These are phyloP conservation scores for Pseudogymnoascus sp. DNA, from an alignment of 2,329 filamentous ascomycete species.

Conservation along the genomic window DNA sequence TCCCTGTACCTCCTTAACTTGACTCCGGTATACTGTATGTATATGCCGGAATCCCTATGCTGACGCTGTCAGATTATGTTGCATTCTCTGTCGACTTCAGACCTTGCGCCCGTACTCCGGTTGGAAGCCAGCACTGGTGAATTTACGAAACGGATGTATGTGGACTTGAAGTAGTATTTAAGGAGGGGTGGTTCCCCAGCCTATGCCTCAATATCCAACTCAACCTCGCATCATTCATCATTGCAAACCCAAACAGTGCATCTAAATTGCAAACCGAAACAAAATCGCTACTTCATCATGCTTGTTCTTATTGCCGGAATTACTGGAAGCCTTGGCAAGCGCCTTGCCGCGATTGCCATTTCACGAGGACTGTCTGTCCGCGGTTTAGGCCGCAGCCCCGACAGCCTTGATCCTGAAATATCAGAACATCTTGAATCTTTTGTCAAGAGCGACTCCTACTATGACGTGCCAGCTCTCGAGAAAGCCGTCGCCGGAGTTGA, in stretches of 20 bases:
- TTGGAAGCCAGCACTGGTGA: neutral
- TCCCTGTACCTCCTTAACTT: neutral
- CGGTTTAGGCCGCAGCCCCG: slow-evolving; percentile 26
- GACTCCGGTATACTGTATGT: neutral
- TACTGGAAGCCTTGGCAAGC: slow-evolving; percentile 30
- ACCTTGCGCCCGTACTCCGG: neutral
- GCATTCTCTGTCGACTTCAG: neutral
- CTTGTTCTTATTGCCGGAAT: slow-evolving; percentile 31
- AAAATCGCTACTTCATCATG: slow-evolving; percentile 19
- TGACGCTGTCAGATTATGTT: neutral
- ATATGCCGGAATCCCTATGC: neutral
- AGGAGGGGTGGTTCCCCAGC: neutral
- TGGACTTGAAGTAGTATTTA: neutral
- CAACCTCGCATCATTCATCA: neutral
- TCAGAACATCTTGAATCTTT: slow-evolving; percentile 23
- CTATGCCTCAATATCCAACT: neutral
- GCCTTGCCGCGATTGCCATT: slow-evolving; percentile 21
- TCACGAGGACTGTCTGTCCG: slow-evolving; percentile 28
- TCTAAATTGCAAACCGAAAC: neutral
- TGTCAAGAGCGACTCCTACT: slow-evolving; percentile 19
- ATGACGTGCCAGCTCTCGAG: slow-evolving; percentile 28
- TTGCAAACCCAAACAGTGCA: neutral
- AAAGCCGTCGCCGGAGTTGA: slow-evolving; percentile 28
- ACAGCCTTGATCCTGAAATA: slow-evolving; percentile 21
- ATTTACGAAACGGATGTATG: neutral